These are phyloP conservation scores for Cadophora sp. DNA, from an alignment of 2,329 filamentous ascomycete genomes.

Conservation along the genomic window DNA sequence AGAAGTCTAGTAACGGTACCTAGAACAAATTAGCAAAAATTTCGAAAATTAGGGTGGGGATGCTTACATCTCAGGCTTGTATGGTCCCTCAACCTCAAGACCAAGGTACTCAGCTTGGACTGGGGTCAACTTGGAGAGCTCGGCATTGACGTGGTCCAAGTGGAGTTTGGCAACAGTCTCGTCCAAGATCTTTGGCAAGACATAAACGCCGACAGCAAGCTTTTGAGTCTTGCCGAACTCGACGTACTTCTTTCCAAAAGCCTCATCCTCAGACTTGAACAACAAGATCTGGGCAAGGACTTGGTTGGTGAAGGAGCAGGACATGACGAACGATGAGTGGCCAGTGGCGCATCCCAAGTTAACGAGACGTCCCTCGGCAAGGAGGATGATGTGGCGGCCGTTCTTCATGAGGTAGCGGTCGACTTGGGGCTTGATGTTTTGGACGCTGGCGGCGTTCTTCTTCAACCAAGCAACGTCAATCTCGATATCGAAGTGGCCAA, in stretches of 20 bases:
- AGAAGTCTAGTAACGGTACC: slow-evolving; percentile 47
- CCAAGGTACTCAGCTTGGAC: slow-evolving; percentile 96
- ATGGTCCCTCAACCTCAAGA: slow-evolving; percentile 85
- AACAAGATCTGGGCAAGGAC: slow-evolving; percentile 99
- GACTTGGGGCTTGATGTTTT: slow-evolving; percentile 99
- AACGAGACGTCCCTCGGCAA: slow-evolving; percentile 97
- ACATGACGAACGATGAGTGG: slow-evolving; percentile 99
- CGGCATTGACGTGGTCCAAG: slow-evolving; percentile 90
- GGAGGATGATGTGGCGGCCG: slow-evolving; percentile 97
- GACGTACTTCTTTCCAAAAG: slow-evolving; percentile 90
- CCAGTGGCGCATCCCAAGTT: slow-evolving; percentile 99
- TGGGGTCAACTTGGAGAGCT: slow-evolving; percentile 84
- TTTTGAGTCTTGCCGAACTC: slow-evolving; percentile 94
- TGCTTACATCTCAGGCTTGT: slow-evolving; percentile 90
- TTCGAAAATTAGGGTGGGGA: slow-evolving; percentile 6
- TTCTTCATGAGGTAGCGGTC: slow-evolving; percentile 95
- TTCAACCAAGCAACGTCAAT: slow-evolving; percentile 99
- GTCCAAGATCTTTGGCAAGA: slow-evolving; percentile 97
- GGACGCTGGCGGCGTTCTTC: slow-evolving; percentile 89
- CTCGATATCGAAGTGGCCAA: slow-evolving; percentile 99
- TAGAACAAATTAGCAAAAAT: slow-evolving; percentile 31
- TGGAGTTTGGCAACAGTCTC: slow-evolving; percentile 98
- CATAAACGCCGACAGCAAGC: slow-evolving; percentile 92
- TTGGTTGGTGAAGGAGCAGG: slow-evolving; percentile 99
- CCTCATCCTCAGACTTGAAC: slow-evolving; percentile 89